Conservation (phyloP, 2,329 filamentous ascomycete species). For the Fusarium paranaense region DNA sequence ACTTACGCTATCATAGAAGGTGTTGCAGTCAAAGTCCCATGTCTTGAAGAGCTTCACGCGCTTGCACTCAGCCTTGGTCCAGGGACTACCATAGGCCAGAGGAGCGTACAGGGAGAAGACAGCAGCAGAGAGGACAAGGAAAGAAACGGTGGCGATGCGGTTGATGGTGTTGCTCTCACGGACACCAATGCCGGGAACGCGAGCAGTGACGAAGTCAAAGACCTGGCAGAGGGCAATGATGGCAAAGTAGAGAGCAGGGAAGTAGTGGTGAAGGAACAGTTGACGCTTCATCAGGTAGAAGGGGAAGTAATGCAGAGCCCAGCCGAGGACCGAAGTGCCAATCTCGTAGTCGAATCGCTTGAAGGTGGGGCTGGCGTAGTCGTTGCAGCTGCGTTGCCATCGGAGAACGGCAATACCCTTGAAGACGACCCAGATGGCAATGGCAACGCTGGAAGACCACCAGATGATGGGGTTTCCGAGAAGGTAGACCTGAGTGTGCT, state of each 20-base stretch:
- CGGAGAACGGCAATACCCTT: slow-evolving; percentile 89
- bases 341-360: slow-evolving; percentile 99
- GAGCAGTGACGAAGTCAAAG: slow-evolving; percentile 85
- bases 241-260: slow-evolving; percentile 95
- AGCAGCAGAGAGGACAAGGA: slow-evolving; percentile 79
- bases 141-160: slow-evolving; percentile 76
- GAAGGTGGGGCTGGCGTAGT: slow-evolving; percentile 85
- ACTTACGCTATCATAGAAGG: slow-evolving; percentile 88
- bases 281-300: slow-evolving; percentile 99
- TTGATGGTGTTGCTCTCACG: slow-evolving; percentile 77
- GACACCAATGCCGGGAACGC: slow-evolving; percentile 75
- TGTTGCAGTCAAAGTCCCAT: slow-evolving; percentile 99
- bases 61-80: slow-evolving; percentile 90
- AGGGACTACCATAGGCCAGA: slow-evolving; percentile 90
- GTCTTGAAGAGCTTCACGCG: slow-evolving; percentile 86
- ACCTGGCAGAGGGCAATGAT: slow-evolving; percentile 89
- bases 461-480: slow-evolving; percentile 95
- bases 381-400: slow-evolving; percentile 93
- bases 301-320: slow-evolving; percentile 98
- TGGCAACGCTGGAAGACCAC: slow-evolving; percentile 86
- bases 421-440: slow-evolving; percentile 82
- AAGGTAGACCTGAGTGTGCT: slow-evolving; percentile 95
- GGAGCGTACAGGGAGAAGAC: slow-evolving; percentile 90
- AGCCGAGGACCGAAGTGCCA: slow-evolving; percentile 88
- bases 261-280: slow-evolving; percentile 98